These are phyloP conservation scores for Fistulina hepatica DNA, from an alignment of 1,284 basidiomycete species.

Conservation along the genomic window DNA sequence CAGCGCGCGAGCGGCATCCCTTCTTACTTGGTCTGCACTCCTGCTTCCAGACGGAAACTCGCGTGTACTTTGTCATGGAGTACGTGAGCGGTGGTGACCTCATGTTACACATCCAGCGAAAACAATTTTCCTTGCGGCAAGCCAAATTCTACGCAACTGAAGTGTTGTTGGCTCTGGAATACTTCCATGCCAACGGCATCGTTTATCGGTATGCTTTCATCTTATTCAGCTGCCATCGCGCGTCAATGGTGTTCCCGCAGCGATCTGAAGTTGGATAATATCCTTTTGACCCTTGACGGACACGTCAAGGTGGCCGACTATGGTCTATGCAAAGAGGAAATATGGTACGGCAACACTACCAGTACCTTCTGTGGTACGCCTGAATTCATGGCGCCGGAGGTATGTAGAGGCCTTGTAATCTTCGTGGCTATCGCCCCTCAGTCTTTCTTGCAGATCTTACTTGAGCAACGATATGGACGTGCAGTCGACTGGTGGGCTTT, in stretches of 20 bases:
- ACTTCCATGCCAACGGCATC: conserved; percentile 97
- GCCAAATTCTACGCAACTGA: conserved; percentile 99
- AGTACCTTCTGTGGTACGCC: conserved; percentile 99
- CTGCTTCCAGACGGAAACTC: conserved; percentile 99
- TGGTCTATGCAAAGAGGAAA: conserved; percentile 98
- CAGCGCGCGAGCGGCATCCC: conserved; percentile 92
- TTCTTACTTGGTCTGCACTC: conserved; percentile 96
- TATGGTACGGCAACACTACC: conserved; percentile 97
- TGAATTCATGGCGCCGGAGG: conserved; percentile 99
- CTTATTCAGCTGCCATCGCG: background rate
- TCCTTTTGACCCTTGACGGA: conserved; percentile 91
- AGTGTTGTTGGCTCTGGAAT: conserved; percentile 91
- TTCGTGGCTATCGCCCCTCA: conserved; percentile 3
- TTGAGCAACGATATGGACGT: conserved; percentile 96
- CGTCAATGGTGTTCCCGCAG: conserved; percentile 29
- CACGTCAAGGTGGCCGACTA: conserved; percentile 99
- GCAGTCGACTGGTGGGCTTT: conserved; percentile 99
- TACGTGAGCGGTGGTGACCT: conserved; percentile 95
- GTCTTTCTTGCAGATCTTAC: conserved; percentile 61
- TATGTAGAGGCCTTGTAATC: conserved; percentile 24
- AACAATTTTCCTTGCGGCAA: conserved; percentile 90
- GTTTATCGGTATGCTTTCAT: conserved; percentile 72
- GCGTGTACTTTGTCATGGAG: conserved; percentile 91
- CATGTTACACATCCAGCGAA: conserved; percentile 87
- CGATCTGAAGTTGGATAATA: conserved; percentile 98